Conservation (phyloP, 176 grass and related monocot genomes). For the Raddia distichophylla region DNA sequence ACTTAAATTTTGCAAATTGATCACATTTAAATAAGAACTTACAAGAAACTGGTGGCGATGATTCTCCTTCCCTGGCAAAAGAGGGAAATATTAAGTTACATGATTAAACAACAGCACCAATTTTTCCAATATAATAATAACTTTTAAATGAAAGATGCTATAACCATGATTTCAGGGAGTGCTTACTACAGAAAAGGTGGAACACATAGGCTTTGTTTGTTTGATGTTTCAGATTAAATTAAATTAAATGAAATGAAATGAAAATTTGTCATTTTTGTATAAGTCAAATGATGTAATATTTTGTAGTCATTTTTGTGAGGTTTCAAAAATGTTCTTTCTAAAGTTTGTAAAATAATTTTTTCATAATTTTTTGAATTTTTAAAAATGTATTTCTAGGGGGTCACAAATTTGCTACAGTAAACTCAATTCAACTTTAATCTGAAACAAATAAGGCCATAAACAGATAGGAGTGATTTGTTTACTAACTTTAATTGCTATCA, state of each 20-base stretch:
- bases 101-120: slow-evolving; percentile 2
- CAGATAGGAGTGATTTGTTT: background rate
- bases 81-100: slow-evolving; percentile 32
- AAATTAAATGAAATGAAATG: no score
- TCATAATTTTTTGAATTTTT: no score
- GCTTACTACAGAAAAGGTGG: slow-evolving; percentile 16
- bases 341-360: no score
- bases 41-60: slow-evolving; percentile 72
- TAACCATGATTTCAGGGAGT: slow-evolving; percentile 12
- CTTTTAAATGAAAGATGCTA: slow-evolving; percentile 15
- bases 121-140: slow-evolving; percentile 13
- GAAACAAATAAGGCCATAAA: background rate
- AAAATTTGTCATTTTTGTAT: no score
- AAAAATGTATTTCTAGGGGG: no score
- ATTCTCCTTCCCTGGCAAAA: slow-evolving; percentile 69
- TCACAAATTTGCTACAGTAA: no score
- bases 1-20: background rate
- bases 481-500: slow-evolving; percentile 11
- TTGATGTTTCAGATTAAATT: no score
- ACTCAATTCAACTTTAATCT: no score
- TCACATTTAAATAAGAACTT: slow-evolving; percentile 50
- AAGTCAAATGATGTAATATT: no score
- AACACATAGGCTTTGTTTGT: background rate
- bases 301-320: no score
- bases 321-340: no score